Evolutionary conservation across 345 rosid genomes (phyloP), one percentile per base, ranked within the genome.

Genomic region (Camelina laxa): DNA sequence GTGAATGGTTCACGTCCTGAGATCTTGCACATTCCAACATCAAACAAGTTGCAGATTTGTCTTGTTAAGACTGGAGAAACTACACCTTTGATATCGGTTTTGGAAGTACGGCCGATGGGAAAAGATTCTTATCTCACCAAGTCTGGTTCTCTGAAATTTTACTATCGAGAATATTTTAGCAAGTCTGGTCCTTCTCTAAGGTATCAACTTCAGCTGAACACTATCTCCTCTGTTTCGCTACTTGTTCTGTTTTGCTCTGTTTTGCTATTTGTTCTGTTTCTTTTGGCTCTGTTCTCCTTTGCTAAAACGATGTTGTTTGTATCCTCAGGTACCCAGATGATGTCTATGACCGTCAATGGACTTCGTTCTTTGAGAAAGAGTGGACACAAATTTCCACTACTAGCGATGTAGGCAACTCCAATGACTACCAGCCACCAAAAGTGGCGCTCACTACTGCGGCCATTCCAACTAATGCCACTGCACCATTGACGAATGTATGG

Each of bases 271-370:
- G 41, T 13, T 9, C 4, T 38, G 41, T 38, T 38, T 38, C 11
- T 9, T 38, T 2, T 38, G 4, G 41, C 41, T 38, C 12, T 38
- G 41, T 35, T 35, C 38, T 35, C 8, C 38, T 35, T 35, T 17
- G 24, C 38, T 82, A 75, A 44, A 7, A 44, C 4, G 0, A 42
- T 4, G 8, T 7, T n/a, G 42, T 35, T 65, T 31, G 4, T 4
- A 13, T 15, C 60, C 15, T 0, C 60, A 80, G 87, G 83, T 84
- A 42, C 56, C 21, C 70, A 4, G 57, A 78, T 7, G 85, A 84
- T 41, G 61, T 66, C 1, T 66, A 17, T 30, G 87, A 84, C 27
- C 81, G 85, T 7, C 80, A 4, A 38, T 38, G 41, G 41, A 9
- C 4, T 36, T 2, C 41, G 12, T 9, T 2, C 41, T 60, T 4